Evolutionary conservation across 371 early-diverging fungal species (phyloP).

Genomic region (Rhizopus stolonifer): DNA sequence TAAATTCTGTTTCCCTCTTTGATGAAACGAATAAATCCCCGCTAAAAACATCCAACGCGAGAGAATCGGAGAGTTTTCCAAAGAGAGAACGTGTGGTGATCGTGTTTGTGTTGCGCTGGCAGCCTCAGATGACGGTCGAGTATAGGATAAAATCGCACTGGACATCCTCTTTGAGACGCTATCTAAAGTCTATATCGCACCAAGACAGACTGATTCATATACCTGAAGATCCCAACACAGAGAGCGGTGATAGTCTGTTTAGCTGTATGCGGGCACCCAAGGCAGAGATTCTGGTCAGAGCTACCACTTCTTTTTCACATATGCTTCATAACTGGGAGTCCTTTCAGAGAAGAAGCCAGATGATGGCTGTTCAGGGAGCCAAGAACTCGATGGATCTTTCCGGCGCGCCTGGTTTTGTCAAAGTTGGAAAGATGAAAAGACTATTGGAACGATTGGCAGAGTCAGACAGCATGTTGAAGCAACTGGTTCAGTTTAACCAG

Average conservation of each 20-base stretch:
- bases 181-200: constrained; percentile 11
- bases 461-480: constrained; percentile 66
- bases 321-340: constrained; percentile 45
- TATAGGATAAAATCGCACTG: constrained; percentile 68
- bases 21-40: constrained; percentile 16
- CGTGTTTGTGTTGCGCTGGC: constrained; percentile 73
- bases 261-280: constrained; percentile 26
- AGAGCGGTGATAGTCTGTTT: constrained; percentile 22
- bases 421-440: constrained; percentile 64
- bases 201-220: constrained; percentile 8
- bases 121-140: constrained; percentile 82
- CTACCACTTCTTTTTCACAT: constrained; percentile 35
- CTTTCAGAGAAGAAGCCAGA: constrained; percentile 40
- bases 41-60: neutral
- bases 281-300: constrained; percentile 36
- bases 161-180: constrained; percentile 24
- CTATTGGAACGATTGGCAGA: constrained; percentile 66
- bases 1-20: constrained; percentile 54
- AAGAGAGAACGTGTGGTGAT: constrained; percentile 57
- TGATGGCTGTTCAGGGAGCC: constrained; percentile 39
- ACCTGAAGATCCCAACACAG: constrained; percentile 9
- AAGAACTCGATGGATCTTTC: constrained; percentile 34
- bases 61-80: constrained; percentile 17
- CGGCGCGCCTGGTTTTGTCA: constrained; percentile 58
- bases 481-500: constrained; percentile 22